These are phyloP conservation scores for Amyloporia xantha DNA, from an alignment of 768 basidiomycete species.

Conservation along the genomic window DNA sequence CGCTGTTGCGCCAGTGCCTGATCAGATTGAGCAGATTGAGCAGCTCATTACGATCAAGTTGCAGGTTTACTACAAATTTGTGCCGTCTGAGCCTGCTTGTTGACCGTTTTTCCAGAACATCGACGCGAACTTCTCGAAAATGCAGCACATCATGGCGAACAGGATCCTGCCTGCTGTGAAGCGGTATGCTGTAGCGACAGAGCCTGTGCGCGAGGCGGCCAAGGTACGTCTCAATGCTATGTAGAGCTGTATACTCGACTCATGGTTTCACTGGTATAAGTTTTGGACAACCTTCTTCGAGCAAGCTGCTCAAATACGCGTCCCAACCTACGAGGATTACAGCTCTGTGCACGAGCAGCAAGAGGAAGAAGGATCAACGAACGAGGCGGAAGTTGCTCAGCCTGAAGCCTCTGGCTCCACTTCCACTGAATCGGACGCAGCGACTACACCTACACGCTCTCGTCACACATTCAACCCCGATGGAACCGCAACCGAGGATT, in stretches of 20 bases:
- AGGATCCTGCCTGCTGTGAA: constrained; percentile 85
- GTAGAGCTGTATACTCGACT: neutral
- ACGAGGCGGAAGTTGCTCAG: constrained; percentile 15
- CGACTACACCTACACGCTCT: constrained; percentile 2
- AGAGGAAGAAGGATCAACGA: constrained; percentile 8
- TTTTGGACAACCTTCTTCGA: constrained; percentile 98
- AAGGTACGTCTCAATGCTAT: constrained; percentile 45
- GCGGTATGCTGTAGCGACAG: constrained; percentile 78
- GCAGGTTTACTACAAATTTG: constrained; percentile 52
- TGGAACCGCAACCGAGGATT: constrained; percentile 52
- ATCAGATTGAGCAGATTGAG: constrained; percentile 93
- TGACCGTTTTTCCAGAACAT: constrained; percentile 58
- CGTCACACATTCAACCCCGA: constrained; percentile 32
- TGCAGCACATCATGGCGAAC: constrained; percentile 78
- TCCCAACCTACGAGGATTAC: constrained; percentile 67
- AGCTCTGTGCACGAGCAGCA: constrained; percentile 22
- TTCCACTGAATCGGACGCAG: constrained; percentile 23
- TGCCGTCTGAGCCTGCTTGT: too few relatives aligned
- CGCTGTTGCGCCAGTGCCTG: constrained; percentile 56
- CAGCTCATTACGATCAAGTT: constrained; percentile 90
- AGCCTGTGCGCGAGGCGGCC: constrained; percentile 85
- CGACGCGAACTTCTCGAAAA: constrained; percentile 88
- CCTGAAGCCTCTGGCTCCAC: constrained; percentile 16
- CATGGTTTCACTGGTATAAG: constrained; percentile 31
- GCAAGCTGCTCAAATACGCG: constrained; percentile 81